Evolutionary conservation across 306 rosid genomes (phyloP), one percentile per base, ranked within the genome.

Genomic region (Quercus dentata): DNA sequence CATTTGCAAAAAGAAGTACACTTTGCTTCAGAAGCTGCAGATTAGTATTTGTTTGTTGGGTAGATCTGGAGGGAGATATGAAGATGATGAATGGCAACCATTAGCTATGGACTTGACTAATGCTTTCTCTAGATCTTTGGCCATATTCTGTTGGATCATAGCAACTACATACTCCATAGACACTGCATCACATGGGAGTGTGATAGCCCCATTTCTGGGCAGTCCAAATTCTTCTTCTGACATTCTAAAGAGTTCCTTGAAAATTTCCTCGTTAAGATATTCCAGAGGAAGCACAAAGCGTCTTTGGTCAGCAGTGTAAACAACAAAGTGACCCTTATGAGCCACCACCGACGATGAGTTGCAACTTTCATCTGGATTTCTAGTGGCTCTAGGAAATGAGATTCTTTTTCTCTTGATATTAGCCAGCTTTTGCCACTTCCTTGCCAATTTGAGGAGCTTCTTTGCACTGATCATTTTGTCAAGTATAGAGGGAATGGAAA

Each of bases 201-300:
- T 56, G 12, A 80, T 65, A 30, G 76, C 76, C 41, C 78, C 76
- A 4, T 54, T n/a, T 27, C 31, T 58, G 0, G 76, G 31, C 23
- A 81, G 33, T 12, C 84, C 84, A 59, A 79, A 75, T 52, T 75
- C 76, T 41, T 68, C 75, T 59, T 73, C 78, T 5, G 74, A 31
- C 74, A 79, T 17, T 75, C 17, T 64, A 6, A 79, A 65, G 19
- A 79, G 83, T 74, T 73, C 83, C 56, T 51, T 35, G 25, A 79
- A 52, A 6, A 64, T 54, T 38, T 79, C 33, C 35, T 65, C 19
- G 62, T 63, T 73, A 4, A 79, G 78, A 79, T 73, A 79, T 14
- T 38, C 30, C 20, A 74, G 64, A 9, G 83, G 83, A 75, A 79
- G 64, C 63, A 46, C 74, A 33, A 73, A 79, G 25, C 80, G 72